Base-by-base conservation (phyloP, 192 early-diverging fungal species). In the Tieghemiomyces parasiticus region DNA sequence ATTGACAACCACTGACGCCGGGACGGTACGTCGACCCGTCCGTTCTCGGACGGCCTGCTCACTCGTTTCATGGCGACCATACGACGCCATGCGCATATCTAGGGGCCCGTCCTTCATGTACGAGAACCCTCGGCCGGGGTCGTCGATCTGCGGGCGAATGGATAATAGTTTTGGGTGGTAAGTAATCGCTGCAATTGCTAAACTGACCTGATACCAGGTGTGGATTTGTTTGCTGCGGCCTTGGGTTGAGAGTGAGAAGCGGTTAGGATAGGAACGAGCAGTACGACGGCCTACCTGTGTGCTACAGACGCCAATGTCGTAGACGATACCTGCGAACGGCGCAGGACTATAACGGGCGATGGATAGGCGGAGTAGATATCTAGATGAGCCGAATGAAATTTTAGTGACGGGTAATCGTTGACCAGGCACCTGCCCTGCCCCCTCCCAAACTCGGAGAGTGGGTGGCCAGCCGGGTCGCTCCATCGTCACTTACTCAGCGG, bases 1-100 rank as follows among this genome's bases (percentile, higher is more conserved):
- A 63, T 85, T 87, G 0, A 84, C 75, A 32, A 83, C 65, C 24
- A 76, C 74, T 58, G 80, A 73, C 8, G 87, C 84, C 0, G 84
- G 79, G 30, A 82, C 67, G 6, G 74, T 75, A 54, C 58, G 56
- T 32, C 66, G 67, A 13, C 56, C 67, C 10, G 22, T 26, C 16
- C 35, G 61, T 13, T 67, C 63, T 54, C 44, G 63, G 25, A 48
- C 56, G 4, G 59, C 59, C 13, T 63, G 60, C 1, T 54, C 59
- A 3, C 26, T 28, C 0, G 24, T 12, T 8, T 58, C 46, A 13
- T 60, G 31, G n/a, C 51, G 28, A 2, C 75, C 74, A 3, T 64
- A 29, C 12, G 73, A 67, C 29, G 65, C 69, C 85, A 90, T 87
- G 24, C 87, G 74, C 87, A 90, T 87, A 63, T 86, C 85, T 24